Evolutionary conservation across 306 rosid species (phyloP), one percentile per base, ranked within the genome.

Genomic region (Sechiopsis laciniata): DNA sequence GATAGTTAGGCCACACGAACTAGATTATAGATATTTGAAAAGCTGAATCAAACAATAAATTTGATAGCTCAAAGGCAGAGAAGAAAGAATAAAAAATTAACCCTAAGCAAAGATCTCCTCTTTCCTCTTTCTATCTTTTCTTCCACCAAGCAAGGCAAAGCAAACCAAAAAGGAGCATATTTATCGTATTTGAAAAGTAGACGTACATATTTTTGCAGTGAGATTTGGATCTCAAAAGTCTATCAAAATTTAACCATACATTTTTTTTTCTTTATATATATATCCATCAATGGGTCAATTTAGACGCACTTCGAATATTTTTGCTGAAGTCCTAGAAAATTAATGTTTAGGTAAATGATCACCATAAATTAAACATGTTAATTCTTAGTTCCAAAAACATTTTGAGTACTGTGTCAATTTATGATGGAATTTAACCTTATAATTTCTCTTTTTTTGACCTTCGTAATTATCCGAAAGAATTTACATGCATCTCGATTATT

Each of bases 131-230:
- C 11, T 11, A 66, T 17, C 26, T 37, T 63, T 37, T n/a, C 26
- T 21, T 11, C 56, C 72, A 67, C 56, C 6, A 67, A 46, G 24
- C 26, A 62, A 45, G 19, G 8, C 45, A 42, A 42, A 42, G 72
- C 72, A 62, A 46, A 67, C 37, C 56, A 45, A 67, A 67, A 65
- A 6, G 55, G 35, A 19, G 35, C 55, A 67, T 19, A 45, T 67
- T 67, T 20, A 66, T 66, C 29, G 55, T 66, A 42, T 66, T 66
- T 66, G 72, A 40, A 66, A 45, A 40, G 54, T 66, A 67, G 72
- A 19, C 4, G 72, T 67, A 65, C 71, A 17, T 17, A 65, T 65
- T 65, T 16, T 65, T 37, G 71, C 71, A 65, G 26, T 29, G 42
- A 42, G 26, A 67, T 45, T 15, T 67, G 55, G 29, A 45, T 6